Evolutionary conservation across 169 alveolate species (phyloP).

Genomic region (Eimeria acervulina): DNA sequence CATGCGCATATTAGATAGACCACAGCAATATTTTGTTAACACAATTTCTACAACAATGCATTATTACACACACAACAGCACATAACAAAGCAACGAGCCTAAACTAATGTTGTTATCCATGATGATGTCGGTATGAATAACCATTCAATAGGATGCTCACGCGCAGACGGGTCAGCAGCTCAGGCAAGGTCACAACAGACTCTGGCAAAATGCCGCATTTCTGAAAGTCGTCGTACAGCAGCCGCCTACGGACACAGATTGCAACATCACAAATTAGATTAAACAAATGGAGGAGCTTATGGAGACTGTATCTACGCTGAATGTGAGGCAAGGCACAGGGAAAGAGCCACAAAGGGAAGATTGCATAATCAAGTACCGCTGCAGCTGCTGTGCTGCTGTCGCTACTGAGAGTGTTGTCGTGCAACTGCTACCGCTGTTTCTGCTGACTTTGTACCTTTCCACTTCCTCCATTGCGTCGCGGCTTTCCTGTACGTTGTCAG

Average conservation of each 20-base stretch:
- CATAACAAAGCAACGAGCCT: too few species aligned
- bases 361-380: background rate
- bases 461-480: conserved; percentile 66
- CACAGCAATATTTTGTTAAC: too few species aligned
- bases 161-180: conserved; percentile 65
- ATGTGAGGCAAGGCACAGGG: background rate
- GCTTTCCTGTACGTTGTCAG: conserved; percentile 66
- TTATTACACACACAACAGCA: too few species aligned
- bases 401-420: background rate
- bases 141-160: background rate
- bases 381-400: background rate
- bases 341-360: background rate
- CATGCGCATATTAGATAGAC: too few species aligned
- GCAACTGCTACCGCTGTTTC: background rate
- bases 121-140: too few species aligned
- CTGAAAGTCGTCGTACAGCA: conserved; percentile 75
- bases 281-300: background rate
- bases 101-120: too few species aligned
- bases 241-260: conserved; percentile 50
- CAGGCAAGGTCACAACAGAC: conserved; percentile 60
- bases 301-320: background rate
- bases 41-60: background rate
- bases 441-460: background rate
- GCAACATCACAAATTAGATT: background rate
- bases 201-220: conserved; percentile 75